Evolutionary conservation across 225 moss, liverwort and hornwort species (phyloP), one percentile per base, ranked within the genome.

Genomic region (Ulota crispa): DNA sequence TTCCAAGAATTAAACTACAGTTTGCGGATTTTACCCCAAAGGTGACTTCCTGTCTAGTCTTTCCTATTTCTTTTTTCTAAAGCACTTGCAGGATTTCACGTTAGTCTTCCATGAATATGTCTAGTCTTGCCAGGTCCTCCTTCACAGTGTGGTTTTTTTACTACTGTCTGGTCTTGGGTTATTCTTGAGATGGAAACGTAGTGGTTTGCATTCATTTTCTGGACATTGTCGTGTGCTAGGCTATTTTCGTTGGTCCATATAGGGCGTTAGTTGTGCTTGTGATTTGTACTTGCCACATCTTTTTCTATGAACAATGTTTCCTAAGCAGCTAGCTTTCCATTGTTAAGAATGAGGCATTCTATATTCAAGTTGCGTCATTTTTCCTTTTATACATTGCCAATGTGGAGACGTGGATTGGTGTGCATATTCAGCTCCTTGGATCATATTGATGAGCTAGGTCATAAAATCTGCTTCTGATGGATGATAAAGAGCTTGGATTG

Each of bases 401-500:
- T 80, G 21, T 66, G 24, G 60, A 71, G 50, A 55, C 43, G 42
- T 77, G 62, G 28, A 45, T 36, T 34, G 61, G 8, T 28, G 55
- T 81, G 55, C 32, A 72, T 54, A 59, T 79, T 34, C 54, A 81
- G 62, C 61, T 80, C 43, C 76, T 68, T 88, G 55, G 63, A 62
- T 54, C 72, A 20, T 72, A 37, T 87, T 70, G 70, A 84, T 83
- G 87, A 68, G 68, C 56, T 77, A 78, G 78, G 42, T 37, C 30
- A 54, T 78, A 52, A 66, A 72, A 78, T 70, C 57, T 7, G 75
- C 60, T 75, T 28, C 61, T 73, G 68, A 64, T 78, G 71, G 30
- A 88, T 80, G 82, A 82, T 77, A 82, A 76, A 76, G 85, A 80
- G 68, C 72, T 88, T 80, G 72, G 55, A 76, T 85, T 80, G 68